Conservation (phyloP, 495 filamentous ascomycete genomes). For the Lasiosphaeria ovina region DNA sequence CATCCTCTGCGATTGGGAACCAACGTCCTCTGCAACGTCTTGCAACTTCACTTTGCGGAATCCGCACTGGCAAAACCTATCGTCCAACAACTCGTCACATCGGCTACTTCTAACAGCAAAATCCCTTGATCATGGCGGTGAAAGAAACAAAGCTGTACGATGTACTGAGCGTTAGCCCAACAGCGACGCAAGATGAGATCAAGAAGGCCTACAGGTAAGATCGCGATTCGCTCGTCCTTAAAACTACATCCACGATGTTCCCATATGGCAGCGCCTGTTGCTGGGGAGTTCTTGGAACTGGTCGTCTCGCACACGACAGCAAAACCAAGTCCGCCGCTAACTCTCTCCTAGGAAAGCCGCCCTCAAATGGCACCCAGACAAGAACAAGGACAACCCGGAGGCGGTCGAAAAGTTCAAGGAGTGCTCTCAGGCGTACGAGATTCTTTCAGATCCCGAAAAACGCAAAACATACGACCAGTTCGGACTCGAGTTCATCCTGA, state of each 20-base stretch:
- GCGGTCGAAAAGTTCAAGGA: constrained; percentile 93
- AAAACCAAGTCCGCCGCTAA: constrained; percentile 17
- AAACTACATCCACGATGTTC: not conserved
- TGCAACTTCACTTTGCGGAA: no score
- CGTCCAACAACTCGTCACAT: no score
- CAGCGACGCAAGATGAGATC: constrained; percentile 86
- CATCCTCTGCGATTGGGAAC: no score
- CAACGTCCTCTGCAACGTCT: no score
- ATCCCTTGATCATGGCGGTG: constrained; percentile 59
- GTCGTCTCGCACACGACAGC: not conserved
- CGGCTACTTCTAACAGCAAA: not conserved
- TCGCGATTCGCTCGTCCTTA: constrained; percentile 7
- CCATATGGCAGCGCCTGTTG: no score
- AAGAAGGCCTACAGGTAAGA: constrained; percentile 91
- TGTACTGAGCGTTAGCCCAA: constrained; percentile 68
- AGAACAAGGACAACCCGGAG: constrained; percentile 87
- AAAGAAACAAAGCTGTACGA: constrained; percentile 88
- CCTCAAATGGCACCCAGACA: constrained; percentile 92
- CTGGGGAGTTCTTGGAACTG: not conserved
- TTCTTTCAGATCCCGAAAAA: constrained; percentile 95
- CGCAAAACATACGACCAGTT: constrained; percentile 94
- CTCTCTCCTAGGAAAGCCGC: constrained; percentile 67
- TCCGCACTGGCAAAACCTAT: no score
- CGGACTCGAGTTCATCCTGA: constrained; percentile 87
- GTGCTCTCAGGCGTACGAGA: constrained; percentile 94